Conservation (phyloP, 768 basidiomycete genomes). For the Boletus coccyginus region DNA sequence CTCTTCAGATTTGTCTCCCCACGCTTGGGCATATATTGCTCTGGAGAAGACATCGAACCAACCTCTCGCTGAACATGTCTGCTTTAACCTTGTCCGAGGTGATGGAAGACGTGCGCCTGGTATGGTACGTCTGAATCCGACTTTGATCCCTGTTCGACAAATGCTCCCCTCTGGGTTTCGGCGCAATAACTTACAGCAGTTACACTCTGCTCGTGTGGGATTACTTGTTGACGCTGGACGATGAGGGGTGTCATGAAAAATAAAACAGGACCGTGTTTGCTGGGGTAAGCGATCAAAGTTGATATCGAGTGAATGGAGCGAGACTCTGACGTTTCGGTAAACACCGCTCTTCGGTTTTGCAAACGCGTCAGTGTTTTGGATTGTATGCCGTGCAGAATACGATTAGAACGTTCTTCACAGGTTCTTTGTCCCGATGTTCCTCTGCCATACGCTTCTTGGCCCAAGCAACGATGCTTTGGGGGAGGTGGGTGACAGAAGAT, state of each 20-base stretch:
- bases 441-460: constrained; percentile 20
- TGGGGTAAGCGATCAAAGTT: not conserved
- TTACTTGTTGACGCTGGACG: constrained; percentile 5
- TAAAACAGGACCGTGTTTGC: not conserved
- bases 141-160: not conserved
- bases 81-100: not conserved
- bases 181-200: not conserved
- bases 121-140: not conserved
- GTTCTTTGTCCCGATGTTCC: not conserved
- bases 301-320: not conserved
- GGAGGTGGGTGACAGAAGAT: constrained; percentile 47
- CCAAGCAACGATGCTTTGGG: constrained; percentile 44
- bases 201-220: constrained; percentile 3
- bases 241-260: not conserved
- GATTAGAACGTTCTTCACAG: not conserved
- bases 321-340: not conserved
- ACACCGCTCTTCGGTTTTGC: not conserved
- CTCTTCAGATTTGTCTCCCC: not conserved
- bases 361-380: not conserved
- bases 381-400: not conserved
- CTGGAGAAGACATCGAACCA: not conserved
- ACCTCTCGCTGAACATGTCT: not conserved
- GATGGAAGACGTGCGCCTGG: not conserved
- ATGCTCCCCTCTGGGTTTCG: not conserved
- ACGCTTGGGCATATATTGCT: not conserved